These are phyloP conservation scores for Gastrolobium villosum DNA, from an alignment of 306 rosid species.

Conservation along the genomic window DNA sequence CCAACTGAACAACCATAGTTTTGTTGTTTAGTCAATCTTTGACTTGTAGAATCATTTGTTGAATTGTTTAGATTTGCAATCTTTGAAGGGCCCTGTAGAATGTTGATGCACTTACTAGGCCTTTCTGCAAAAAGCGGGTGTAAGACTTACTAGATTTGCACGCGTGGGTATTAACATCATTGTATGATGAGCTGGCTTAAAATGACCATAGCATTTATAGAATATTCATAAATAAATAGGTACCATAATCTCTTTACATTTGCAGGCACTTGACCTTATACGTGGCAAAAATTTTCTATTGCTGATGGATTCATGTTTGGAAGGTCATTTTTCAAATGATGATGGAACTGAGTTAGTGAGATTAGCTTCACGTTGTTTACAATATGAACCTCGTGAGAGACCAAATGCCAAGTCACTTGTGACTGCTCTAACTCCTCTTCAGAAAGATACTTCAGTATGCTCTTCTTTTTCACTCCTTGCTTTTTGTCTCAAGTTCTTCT, in stretches of 20 bases:
- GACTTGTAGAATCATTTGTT: no score
- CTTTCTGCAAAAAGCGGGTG: no score
- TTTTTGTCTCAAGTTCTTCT: slow-evolving; percentile 22
- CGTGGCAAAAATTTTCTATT: slow-evolving; percentile 71
- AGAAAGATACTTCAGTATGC: slow-evolving; percentile 85
- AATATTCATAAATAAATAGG: slow-evolving; percentile 20
- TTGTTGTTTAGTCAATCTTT: no score
- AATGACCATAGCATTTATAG: slow-evolving; percentile 6
- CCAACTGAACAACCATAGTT: no score
- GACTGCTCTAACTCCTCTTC: slow-evolving; percentile 81
- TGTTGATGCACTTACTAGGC: slow-evolving; percentile 28
- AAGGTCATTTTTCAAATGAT: slow-evolving; percentile 86
- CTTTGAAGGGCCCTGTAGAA: background rate
- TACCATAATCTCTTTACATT: slow-evolving; percentile 33
- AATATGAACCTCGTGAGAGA: slow-evolving; percentile 88
- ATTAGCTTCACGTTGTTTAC: slow-evolving; percentile 88
- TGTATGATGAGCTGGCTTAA: slow-evolving; percentile 23
- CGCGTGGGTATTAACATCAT: no score
- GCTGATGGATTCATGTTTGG: slow-evolving; percentile 92
- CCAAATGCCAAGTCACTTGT: slow-evolving; percentile 87
- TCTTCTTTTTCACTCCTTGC: slow-evolving; percentile 20
- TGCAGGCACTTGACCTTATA: slow-evolving; percentile 89
- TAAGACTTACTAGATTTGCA: slow-evolving; percentile 27
- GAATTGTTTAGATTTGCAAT: no score
- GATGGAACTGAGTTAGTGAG: slow-evolving; percentile 89